Base-by-base conservation (phyloP, 257 asterid species). In the Nicotiana knightiana region DNA sequence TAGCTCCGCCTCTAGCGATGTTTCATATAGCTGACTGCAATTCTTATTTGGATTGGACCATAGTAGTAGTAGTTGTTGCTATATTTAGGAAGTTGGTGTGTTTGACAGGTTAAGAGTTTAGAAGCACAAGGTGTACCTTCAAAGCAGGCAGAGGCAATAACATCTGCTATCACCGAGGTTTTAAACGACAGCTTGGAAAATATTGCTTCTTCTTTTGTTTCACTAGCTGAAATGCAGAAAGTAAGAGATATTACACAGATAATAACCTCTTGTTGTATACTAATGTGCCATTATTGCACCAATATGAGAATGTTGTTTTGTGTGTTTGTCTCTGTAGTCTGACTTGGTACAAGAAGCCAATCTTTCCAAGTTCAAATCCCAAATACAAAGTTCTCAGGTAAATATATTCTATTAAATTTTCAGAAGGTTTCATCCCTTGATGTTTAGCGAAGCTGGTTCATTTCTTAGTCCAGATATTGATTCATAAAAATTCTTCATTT, bases 61-160 rank as follows among this genome's bases (percentile, higher is more conserved):
- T 18, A 24, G 7, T 24, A 21, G 18, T 9, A 24, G 39, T 24
- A 21, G 18, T 1, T 15, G 59, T 71, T 24, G 39, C 15, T 48
- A 73, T 9, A 64, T 26, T 51, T 53, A 51, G 26, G 63, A 75
- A 51, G 28, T 75, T 51, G 26, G 63, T 28, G 9, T 8, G 26
- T 46, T 8, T 76, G 81, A 17, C 88, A 90, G 96, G 89, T 89
- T 84, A 88, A 88, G 85, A 89, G 88, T 73, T 87, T 92, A 85
- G 94, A 92, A 87, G 93, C 92, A 39, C 87, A 88, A 80, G 93
- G 96, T 35, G 83, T 92, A 15, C 93, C 89, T 75, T 68, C 90
- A 55, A 83, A 89, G 64, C 93, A 91, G 48, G 95, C 95, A 1
- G 95, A 91, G 87, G 95, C 93, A 18, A 89, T 92, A 81, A 92